phyloP scores from a whole-genome alignment of 78 protist genomes.

The Polysphondylium violaceum region DNA sequence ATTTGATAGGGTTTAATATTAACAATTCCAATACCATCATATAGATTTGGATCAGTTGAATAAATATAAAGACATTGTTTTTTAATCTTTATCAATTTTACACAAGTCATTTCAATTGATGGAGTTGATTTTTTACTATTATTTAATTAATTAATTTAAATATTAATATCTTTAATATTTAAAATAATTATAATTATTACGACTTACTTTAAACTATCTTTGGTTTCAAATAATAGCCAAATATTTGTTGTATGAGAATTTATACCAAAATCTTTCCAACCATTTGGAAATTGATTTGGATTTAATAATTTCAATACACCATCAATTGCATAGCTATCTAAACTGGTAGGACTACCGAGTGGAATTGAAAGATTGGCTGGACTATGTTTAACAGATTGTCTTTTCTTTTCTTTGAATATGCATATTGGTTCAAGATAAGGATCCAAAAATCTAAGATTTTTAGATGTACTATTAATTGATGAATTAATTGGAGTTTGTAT shows the following conservation, averaged over 20 bases:
- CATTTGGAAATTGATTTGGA: constrained; percentile 13
- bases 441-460: background rate
- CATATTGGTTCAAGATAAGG: constrained; percentile 7
- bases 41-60: constrained; percentile 29
- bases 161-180: background rate
- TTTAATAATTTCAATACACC: constrained; percentile 49
- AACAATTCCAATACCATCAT: constrained; percentile 19
- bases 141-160: constrained; percentile 1
- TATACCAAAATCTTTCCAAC: constrained; percentile 80
- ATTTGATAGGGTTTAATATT: constrained; percentile 60
- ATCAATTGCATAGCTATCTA: constrained; percentile 6
- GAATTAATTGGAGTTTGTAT: background rate
- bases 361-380: background rate
- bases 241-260: constrained; percentile 5
- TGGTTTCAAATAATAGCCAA: constrained; percentile 61
- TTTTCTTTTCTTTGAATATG: constrained; percentile 55
- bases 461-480: background rate
- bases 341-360: background rate
- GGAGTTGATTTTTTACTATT: constrained; percentile 7
- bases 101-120: constrained; percentile 54
- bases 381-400: constrained; percentile 4
- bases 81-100: constrained; percentile 15
- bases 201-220: constrained; percentile 26
- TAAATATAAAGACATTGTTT: constrained; percentile 22
- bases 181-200: background rate